A percentile compares a stretch with the other conserved stretches of the same genome.
Conservation (phyloP, 139 green algal species). For the Cymbomonas tetramitiformis region DNA sequence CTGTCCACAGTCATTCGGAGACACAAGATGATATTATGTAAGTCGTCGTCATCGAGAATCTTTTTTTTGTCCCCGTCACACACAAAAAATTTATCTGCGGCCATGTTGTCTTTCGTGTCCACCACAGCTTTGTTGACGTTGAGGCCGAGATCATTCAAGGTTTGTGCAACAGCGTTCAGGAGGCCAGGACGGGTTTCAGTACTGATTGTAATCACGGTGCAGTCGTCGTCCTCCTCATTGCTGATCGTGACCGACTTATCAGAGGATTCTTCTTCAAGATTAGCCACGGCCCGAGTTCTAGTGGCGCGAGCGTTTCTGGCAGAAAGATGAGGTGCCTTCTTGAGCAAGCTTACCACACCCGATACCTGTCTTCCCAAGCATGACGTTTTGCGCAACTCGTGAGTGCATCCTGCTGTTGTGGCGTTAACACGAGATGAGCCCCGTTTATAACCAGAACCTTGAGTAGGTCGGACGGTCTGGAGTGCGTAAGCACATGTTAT, state of each 20-base stretch:
- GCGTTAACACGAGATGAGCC: too few species aligned
- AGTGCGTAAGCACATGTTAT: too few species aligned
- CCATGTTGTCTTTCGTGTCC: slow-evolving; percentile 22
- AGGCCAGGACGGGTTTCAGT: slow-evolving; percentile 50
- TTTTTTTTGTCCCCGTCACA: slow-evolving; percentile 36
- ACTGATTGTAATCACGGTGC: slow-evolving; percentile 43
- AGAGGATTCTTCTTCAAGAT: too few species aligned
- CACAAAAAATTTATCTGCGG: slow-evolving; percentile 74
- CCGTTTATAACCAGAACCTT: too few species aligned
- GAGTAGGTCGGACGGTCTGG: too few species aligned
- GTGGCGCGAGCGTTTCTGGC: too few species aligned
- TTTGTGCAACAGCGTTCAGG: slow-evolving; percentile 46
- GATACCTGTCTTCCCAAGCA: too few species aligned
- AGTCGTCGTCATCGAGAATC: slow-evolving; percentile 33
- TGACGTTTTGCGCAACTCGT: too few species aligned
- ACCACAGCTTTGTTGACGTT: slow-evolving; percentile 45
- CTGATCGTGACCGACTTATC: slow-evolving; percentile 34
- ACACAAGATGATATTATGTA: slow-evolving; percentile 33
- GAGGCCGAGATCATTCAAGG: slow-evolving; percentile 60
- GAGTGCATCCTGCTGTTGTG: too few species aligned
- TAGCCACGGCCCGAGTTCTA: too few species aligned
- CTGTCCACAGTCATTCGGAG: slow-evolving; percentile 32
- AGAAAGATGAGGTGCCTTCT: too few species aligned
- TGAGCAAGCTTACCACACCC: too few species aligned
- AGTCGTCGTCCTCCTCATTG: slow-evolving; percentile 35